These are phyloP conservation scores for Blumeria hordei DNA, from an alignment of 2,329 filamentous ascomycete species.

Conservation along the genomic window DNA sequence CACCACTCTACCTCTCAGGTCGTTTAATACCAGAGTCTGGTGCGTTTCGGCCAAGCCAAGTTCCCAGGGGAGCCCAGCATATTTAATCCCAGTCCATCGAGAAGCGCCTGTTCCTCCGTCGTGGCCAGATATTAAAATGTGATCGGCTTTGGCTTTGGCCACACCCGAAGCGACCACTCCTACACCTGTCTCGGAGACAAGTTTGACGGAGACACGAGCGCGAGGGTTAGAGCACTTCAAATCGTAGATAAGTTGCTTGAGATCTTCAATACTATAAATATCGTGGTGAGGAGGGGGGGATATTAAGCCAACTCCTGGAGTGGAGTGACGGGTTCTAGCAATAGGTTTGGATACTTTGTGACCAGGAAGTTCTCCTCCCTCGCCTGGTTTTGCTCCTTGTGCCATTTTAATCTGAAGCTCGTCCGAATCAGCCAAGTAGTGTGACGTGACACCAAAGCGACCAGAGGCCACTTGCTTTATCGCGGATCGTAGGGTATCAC, in stretches of 20 bases:
- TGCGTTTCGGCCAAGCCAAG: slow-evolving; percentile 90
- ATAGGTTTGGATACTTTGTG: slow-evolving; percentile 93
- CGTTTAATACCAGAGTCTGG: slow-evolving; percentile 86
- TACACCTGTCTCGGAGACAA: slow-evolving; percentile 90
- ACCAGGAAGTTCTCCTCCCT: slow-evolving; percentile 88
- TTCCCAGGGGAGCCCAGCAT: slow-evolving; percentile 91
- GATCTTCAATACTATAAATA: slow-evolving; percentile 93
- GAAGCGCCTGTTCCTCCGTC: slow-evolving; percentile 94
- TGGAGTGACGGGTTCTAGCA: slow-evolving; percentile 83
- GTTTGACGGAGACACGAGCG: slow-evolving; percentile 82
- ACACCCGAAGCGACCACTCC: slow-evolving; percentile 95
- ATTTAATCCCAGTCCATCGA: slow-evolving; percentile 96
- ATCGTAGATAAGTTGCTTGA: slow-evolving; percentile 96
- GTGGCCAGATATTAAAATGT: slow-evolving; percentile 90
- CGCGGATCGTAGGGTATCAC: slow-evolving; percentile 87
- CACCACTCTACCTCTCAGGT: slow-evolving; percentile 81
- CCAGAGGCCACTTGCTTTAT: slow-evolving; percentile 96
- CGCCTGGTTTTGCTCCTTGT: slow-evolving; percentile 90
- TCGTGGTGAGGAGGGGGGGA: slow-evolving; percentile 93
- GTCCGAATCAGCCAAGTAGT: slow-evolving; percentile 84
- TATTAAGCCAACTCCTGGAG: slow-evolving; percentile 85
- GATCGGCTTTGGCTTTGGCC: slow-evolving; percentile 89
- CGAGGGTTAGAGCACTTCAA: slow-evolving; percentile 89
- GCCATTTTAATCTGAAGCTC: slow-evolving; percentile 99
- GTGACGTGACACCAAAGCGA: slow-evolving; percentile 85